Conservation (phyloP, 2,329 filamentous ascomycete genomes). For the Verruconis gallopava region DNA sequence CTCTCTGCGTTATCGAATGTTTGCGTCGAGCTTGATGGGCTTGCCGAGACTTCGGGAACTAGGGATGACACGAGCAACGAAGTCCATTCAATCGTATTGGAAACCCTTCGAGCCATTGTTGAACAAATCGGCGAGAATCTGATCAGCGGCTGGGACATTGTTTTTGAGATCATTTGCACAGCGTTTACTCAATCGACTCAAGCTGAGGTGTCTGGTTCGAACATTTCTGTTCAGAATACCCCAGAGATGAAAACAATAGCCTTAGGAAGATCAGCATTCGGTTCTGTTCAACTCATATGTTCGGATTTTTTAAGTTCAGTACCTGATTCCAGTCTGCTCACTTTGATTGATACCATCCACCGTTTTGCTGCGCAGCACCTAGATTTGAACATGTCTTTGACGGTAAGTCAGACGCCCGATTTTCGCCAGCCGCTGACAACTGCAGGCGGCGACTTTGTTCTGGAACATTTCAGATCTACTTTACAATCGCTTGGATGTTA, state of each 20-base stretch:
- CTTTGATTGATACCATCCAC: conserved; percentile 77
- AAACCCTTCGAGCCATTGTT: conserved; percentile 67
- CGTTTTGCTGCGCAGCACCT: conserved; percentile 81
- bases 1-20: conserved; percentile 48
- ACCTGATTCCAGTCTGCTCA: conserved; percentile 58
- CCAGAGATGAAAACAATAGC: conserved; percentile 53
- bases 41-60: conserved; percentile 25
- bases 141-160: conserved; percentile 69
- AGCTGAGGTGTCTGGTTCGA: conserved; percentile 1
- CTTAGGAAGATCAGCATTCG: conserved; percentile 76
- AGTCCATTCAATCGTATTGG: conserved; percentile 67
- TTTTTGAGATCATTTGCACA: conserved; percentile 73
- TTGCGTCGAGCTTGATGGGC: conserved; percentile 29
- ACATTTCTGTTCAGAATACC: too few species aligned
- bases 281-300: conserved; percentile 79
- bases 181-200: conserved; percentile 42
- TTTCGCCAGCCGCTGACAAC: conserved; percentile 2
- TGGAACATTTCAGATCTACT: conserved; percentile 92
- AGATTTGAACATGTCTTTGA: conserved; percentile 89
- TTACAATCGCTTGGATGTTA: conserved; percentile 29
- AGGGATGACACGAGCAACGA: conserved; percentile 56
- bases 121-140: conserved; percentile 82
- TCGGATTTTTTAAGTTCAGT: conserved; percentile 76
- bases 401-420: conserved; percentile 38
- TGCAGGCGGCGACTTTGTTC: conserved; percentile 81